These are phyloP conservation scores for Tricholoma terreum DNA, from an alignment of 768 basidiomycete species.

Conservation along the genomic window DNA sequence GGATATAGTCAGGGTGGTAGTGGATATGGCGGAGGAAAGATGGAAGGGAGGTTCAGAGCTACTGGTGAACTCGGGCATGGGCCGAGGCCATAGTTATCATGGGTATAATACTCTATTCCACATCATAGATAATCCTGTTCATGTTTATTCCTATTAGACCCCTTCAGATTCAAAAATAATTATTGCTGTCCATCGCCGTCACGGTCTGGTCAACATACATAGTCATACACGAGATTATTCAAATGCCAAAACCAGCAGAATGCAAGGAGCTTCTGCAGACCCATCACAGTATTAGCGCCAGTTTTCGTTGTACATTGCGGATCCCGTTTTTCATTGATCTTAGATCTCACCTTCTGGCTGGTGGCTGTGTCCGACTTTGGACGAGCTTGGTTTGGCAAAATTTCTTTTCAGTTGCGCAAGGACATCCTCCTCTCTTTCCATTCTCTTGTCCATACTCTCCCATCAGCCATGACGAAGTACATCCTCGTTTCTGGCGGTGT, in stretches of 20 bases:
- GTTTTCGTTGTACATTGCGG: no score
- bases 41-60: background rate
- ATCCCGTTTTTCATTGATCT: background rate
- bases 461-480: slow-evolving; percentile 80
- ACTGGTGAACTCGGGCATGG: background rate
- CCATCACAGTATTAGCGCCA: no score
- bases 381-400: slow-evolving; percentile 1
- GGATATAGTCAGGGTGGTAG: background rate
- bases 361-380: slow-evolving; percentile 6
- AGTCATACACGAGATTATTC: no score
- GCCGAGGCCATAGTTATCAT: background rate
- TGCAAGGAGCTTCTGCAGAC: no score
- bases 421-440: background rate
- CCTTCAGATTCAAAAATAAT: slow-evolving; percentile 1
- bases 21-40: background rate
- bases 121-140: background rate
- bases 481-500: slow-evolving; percentile 97
- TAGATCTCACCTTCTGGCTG: no score
- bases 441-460: background rate
- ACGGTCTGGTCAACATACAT: no score
- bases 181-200: background rate
- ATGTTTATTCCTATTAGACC: background rate
- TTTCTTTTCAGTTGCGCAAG: background rate
- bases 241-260: background rate
- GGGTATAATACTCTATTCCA: background rate